Base-by-base conservation (phyloP, 768 basidiomycete species). In the Pleurotus tuber-regium region DNA sequence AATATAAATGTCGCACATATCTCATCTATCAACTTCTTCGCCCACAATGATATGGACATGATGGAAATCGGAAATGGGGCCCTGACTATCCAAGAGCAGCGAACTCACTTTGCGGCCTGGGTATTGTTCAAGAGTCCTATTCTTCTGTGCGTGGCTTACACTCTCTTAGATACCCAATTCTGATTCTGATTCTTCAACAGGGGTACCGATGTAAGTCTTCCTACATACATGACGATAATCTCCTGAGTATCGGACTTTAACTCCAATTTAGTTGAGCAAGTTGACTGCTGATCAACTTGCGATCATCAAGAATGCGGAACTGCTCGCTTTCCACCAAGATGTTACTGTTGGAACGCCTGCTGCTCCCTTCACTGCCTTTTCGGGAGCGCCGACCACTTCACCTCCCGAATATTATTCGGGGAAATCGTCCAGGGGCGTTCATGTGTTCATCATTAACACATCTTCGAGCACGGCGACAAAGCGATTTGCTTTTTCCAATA, bases 31-130 rank as follows among this genome's bases (percentile, higher is more conserved):
- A 67, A 74, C 47, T 82, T 81, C 59, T 71, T 62, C 31, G 67
- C 72, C 0, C 79, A 80, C 56, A 79, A 80, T 50, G 79, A 82
- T 53, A 80, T 81, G 78, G 79, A 81, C 19, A 36, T 36, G 35
- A 36, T 36, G 35, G 35, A 36, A 36, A 36, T 36, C 5, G 35
- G 35, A 12, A 59, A 81, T 80, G 79, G 79, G 3, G 66, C 61
- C 28, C 61, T 79, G 21, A 78, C 77, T 1, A 65, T 75, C 21
- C 59, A 75, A 53, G 79, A 82, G 54, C 67, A 80, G 35, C 70
- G 78, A 8, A 79, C 78, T 10, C 79, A 82, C 63, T 80, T 82
- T 52, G 77, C 79, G 12, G 75, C 71, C 24, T 82, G 79, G 79
- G 67, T 66, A 18, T 77, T 79, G 59, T 61, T 81, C 55, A 81